Evolutionary conservation across 345 rosid species (phyloP).

Genomic region (Theobroma cacao): DNA sequence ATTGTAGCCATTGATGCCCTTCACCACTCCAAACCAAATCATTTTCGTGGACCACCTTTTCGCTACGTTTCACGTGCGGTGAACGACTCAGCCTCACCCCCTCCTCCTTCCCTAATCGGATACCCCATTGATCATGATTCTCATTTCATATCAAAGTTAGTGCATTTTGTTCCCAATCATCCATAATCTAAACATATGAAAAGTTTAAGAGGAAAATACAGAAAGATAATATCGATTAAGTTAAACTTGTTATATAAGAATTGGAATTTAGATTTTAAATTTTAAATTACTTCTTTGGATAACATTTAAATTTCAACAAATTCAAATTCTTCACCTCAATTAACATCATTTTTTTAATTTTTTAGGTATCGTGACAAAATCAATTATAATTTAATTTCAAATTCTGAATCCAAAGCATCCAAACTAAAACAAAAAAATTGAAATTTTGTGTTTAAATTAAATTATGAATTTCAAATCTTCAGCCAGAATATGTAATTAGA

Average conservation of each 20-base stretch:
- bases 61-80: slow-evolving; percentile 27
- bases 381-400: background rate
- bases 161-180: background rate
- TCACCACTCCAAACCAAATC: slow-evolving; percentile 19
- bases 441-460: background rate
- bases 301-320: background rate
- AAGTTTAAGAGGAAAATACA: too few relatives aligned
- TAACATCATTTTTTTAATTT: too few relatives aligned
- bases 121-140: background rate
- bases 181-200: background rate
- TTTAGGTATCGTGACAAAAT: background rate
- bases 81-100: background rate
- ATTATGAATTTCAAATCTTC: background rate
- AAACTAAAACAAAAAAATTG: background rate
- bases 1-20: background rate
- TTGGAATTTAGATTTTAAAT: background rate
- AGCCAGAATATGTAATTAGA: background rate
- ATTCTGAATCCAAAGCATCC: background rate
- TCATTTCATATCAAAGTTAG: background rate
- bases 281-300: background rate
- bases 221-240: too few relatives aligned
- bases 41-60: slow-evolving; percentile 18
- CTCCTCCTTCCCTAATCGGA: background rate
- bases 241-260: too few relatives aligned
- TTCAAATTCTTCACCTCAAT: too few relatives aligned